phyloP scores from a whole-genome alignment of 2,329 filamentous ascomycete genomes.

The Claviceps arundinis region DNA sequence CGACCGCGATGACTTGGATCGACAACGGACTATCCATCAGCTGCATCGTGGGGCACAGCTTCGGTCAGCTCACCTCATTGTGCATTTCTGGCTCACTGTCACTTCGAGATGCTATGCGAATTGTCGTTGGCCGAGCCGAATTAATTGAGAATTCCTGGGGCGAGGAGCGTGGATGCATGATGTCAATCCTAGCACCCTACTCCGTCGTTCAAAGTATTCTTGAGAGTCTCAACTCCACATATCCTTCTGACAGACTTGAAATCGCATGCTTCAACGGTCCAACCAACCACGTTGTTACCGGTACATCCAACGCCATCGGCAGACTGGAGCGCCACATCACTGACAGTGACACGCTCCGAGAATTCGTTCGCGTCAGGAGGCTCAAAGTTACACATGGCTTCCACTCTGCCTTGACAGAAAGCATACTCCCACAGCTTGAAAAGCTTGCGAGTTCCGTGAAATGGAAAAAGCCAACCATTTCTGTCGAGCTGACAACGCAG shows the following conservation, averaged over 20 bases:
- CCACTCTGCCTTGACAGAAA: conserved; percentile 29
- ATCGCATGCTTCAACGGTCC: conserved; percentile 8
- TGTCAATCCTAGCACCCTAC: conserved; percentile 14
- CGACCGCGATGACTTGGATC: conserved; percentile 22
- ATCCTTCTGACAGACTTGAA: not conserved
- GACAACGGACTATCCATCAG: conserved; percentile 16
- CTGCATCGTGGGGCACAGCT: conserved; percentile 24
- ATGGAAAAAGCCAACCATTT: conserved; percentile 2
- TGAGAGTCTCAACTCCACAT: not conserved
- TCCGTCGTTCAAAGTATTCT: not conserved
- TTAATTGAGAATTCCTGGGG: conserved; percentile 22
- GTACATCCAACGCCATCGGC: conserved; percentile 16
- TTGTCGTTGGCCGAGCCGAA: conserved; percentile 16
- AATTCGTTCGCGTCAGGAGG: conserved; percentile 18
- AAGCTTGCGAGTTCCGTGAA: conserved; percentile 10
- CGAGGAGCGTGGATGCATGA: conserved; percentile 24
- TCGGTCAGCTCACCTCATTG: conserved; percentile 28
- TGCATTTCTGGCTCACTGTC: conserved; percentile 20
- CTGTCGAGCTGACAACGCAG: conserved; percentile 5
- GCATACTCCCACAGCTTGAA: conserved; percentile 15
- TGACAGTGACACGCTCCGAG: not conserved
- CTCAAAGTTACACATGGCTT: conserved; percentile 34
- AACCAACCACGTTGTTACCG: not conserved
- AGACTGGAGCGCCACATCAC: conserved; percentile 7
- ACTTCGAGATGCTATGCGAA: conserved; percentile 17